Evolutionary conservation across 179 eudicot genomes (phyloP).

Genomic region (Drosera spatulata): DNA sequence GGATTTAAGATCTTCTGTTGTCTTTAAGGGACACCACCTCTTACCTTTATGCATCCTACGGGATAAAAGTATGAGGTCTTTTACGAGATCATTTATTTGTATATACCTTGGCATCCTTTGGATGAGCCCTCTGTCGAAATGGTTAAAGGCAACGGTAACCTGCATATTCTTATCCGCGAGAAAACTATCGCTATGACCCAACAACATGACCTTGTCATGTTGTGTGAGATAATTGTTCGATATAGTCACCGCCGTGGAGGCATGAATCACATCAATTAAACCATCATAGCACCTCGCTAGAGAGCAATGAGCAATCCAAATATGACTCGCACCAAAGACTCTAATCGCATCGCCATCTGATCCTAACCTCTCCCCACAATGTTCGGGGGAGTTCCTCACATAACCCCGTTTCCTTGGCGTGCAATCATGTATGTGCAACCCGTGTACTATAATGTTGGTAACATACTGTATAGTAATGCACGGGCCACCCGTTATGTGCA

Average conservation of each 20-base stretch:
- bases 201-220: conserved; percentile 42
- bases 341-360: conserved; percentile 46
- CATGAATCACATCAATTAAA: conserved; percentile 44
- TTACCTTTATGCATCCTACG: too few relatives aligned
- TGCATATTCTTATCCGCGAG: conserved; percentile 21
- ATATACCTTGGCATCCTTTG: conserved; percentile 58
- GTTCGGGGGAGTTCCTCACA: conserved; percentile 21
- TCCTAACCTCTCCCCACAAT: conserved; percentile 12
- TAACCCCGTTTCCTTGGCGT: too few relatives aligned
- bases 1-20: too few relatives aligned
- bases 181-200: conserved; percentile 22
- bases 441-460: conserved; percentile 46
- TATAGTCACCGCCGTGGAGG: conserved; percentile 38
- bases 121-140: conserved; percentile 30
- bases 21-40: too few relatives aligned
- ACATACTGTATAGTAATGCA: conserved; percentile 45
- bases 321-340: conserved; percentile 22
- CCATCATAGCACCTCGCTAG: conserved; percentile 39
- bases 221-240: conserved; percentile 43
- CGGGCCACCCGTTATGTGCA: conserved; percentile 46
- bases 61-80: too few relatives aligned
- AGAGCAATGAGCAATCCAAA: conserved; percentile 62
- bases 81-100: too few relatives aligned
- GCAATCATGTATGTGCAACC: conserved; percentile 9
- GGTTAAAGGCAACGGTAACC: conserved; percentile 13